phyloP scores from a whole-genome alignment of 208 protist species.

The Trypanosoma rangeli region DNA sequence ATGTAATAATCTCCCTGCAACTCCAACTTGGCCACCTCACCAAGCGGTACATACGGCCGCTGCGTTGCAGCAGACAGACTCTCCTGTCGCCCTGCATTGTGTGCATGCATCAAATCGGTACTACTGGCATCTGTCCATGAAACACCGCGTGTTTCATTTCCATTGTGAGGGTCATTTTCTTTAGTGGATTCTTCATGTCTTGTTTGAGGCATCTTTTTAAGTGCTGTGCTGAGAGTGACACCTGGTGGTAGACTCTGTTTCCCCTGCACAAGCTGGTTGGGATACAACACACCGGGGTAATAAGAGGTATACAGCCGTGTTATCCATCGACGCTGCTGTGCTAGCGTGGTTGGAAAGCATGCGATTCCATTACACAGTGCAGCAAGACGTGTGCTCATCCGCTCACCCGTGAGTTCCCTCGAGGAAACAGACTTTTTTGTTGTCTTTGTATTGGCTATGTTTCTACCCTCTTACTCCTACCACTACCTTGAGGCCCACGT shows the following conservation, averaged over 20 bases:
- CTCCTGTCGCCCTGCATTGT: not conserved
- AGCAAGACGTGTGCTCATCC: slow-evolving; percentile 16
- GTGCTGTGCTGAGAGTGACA: slow-evolving; percentile 9
- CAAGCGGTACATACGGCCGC: slow-evolving; percentile 76
- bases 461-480: not conserved
- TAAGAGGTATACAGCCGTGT: slow-evolving; percentile 89
- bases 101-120: slow-evolving; percentile 58
- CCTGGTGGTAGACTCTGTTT: slow-evolving; percentile 53
- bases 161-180: slow-evolving; percentile 1
- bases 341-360: slow-evolving; percentile 26
- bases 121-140: slow-evolving; percentile 59
- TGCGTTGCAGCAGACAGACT: not conserved
- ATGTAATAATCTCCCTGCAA: slow-evolving; percentile 85
- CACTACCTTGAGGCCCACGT: not conserved
- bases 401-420: not conserved
- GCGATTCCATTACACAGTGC: not conserved
- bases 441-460: not conserved
- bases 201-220: slow-evolving; percentile 2
- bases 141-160: slow-evolving; percentile 33
- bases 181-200: not conserved
- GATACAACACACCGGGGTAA: slow-evolving; percentile 72
- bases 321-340: slow-evolving; percentile 47
- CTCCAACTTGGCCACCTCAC: slow-evolving; percentile 84
- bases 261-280: slow-evolving; percentile 71
- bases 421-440: not conserved